Evolutionary conservation across 2,329 filamentous ascomycete genomes (phyloP), one percentile per base, ranked within the genome.

Genomic region (Gnomoniopsis sp.): DNA sequence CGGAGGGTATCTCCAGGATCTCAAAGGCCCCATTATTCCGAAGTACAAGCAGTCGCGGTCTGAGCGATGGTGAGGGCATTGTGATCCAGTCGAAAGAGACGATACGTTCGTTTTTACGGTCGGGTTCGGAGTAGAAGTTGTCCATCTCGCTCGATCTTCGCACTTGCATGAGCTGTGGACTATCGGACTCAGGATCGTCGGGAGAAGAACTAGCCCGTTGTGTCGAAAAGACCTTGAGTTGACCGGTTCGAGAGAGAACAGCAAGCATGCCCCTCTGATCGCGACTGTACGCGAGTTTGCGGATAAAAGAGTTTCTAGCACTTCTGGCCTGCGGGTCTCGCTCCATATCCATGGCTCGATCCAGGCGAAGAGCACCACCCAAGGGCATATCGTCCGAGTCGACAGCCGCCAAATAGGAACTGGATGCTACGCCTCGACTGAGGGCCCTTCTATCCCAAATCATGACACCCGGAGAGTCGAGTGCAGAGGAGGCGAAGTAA

Each of bases 401-500:
- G 4, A 86, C 74, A 2, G 84, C 82, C 30, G 84, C 77, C 15
- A 79, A 66, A 63, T 88, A 88, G 15, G 75, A 72, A 14, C 77
- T 72, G 12, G 83, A 85, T 10, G 81, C 80, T 12, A 79, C 71
- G 1, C 78, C 72, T 12, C 82, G 79, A 21, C 76, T 77, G 14
- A 78, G 79, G n/a, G 81, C 82, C 47, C 90, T 86, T 26, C 88
- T 84, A 68, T 93, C 90, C 90, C 90, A 93, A 34, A 93, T 80
- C 70, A 88, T 87, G 53, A 93, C 80, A 8, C 86, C 85, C 0
- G 90, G 88, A 52, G 90, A 87, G 59, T 90, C 89, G 14, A 90
- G 76, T 2, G 88, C 88, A 15, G 89, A 91, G 1, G 90, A 93
- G 1, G 90, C 87, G 74, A 95, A 93, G 71, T 92, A 93, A 66